Conservation (phyloP, 1,284 basidiomycete species). For the Microbotryomycetes sp. region DNA sequence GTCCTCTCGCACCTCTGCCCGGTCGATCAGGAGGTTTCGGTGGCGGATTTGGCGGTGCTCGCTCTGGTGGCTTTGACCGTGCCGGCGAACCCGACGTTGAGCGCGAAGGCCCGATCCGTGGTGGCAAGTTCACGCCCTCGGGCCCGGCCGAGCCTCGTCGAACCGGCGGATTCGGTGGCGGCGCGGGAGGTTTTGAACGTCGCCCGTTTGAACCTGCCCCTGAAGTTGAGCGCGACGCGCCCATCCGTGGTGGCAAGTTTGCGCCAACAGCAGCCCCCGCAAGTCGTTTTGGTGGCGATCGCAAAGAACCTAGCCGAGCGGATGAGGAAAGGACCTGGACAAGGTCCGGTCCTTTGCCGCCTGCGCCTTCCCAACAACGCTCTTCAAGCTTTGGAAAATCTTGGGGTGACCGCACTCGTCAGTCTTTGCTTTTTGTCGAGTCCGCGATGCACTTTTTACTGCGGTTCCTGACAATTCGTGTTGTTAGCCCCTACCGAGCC, state of each 20-base stretch:
- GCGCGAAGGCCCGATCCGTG: conserved; percentile 44
- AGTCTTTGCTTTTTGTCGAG: background rate
- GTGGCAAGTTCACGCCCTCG: conserved; percentile 43
- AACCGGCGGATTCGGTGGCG: conserved; percentile 33
- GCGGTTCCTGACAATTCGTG: background rate
- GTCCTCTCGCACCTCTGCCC: conserved; percentile 29
- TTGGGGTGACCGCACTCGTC: conserved; percentile 7
- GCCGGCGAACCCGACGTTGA: conserved; percentile 37
- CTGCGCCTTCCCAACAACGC: background rate
- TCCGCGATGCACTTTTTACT: background rate
- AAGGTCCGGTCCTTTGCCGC: conserved; percentile 9
- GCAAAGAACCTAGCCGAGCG: conserved; percentile 3
- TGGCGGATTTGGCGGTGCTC: conserved; percentile 16
- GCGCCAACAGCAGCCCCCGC: conserved; percentile 35
- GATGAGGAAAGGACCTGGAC: conserved; percentile 21
- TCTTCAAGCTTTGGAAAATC: conserved; percentile 5
- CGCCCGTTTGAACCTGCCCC: conserved; percentile 7
- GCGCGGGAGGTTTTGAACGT: conserved; percentile 5
- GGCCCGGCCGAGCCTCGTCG: conserved; percentile 27
- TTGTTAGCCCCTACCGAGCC: conserved; percentile 3
- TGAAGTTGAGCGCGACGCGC: conserved; percentile 41
- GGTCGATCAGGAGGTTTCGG: conserved; percentile 41
- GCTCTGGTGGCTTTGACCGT: conserved; percentile 19
- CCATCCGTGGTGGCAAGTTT: conserved; percentile 45
- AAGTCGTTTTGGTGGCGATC: background rate